Conservation (phyloP, 495 filamentous ascomycete species). For the Neurospora sp. region DNA sequence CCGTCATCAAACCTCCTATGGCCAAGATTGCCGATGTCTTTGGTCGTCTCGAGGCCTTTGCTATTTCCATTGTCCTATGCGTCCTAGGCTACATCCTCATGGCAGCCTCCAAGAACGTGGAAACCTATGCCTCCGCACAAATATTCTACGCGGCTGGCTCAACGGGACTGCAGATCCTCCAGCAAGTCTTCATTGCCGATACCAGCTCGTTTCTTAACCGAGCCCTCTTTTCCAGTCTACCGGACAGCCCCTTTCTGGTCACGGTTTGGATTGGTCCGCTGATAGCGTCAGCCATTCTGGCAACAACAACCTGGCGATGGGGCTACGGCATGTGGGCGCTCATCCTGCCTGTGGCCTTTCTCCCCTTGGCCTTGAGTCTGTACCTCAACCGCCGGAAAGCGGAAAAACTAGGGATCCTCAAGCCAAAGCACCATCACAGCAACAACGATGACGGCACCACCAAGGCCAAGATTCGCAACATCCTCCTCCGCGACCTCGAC, state of each 20-base stretch:
- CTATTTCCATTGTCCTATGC: constrained; percentile 24
- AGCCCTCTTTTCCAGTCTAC: constrained; percentile 49
- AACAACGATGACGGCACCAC: background rate
- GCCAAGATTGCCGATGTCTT: constrained; percentile 36
- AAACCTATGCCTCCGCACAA: constrained; percentile 35
- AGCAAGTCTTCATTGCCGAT: constrained; percentile 56
- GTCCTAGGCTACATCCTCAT: constrained; percentile 30
- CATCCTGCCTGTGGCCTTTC: constrained; percentile 42
- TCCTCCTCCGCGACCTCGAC: constrained; percentile 50
- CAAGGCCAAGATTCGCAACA: constrained; percentile 18
- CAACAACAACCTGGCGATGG: constrained; percentile 47
- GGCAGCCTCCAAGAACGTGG: constrained; percentile 27
- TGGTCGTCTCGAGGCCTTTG: constrained; percentile 31
- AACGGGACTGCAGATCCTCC: constrained; percentile 46
- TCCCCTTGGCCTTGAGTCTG: constrained; percentile 42
- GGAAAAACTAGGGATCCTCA: constrained; percentile 25
- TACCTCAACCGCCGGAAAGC: constrained; percentile 46
- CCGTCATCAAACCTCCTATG: constrained; percentile 35
- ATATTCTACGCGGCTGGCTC: constrained; percentile 36
- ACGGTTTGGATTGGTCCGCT: constrained; percentile 44
- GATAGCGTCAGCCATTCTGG: constrained; percentile 33
- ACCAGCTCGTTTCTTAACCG: constrained; percentile 53
- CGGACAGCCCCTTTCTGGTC: constrained; percentile 50
- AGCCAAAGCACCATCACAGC: constrained; percentile 8
- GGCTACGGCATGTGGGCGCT: constrained; percentile 50